Evolutionary conservation across 2,329 filamentous ascomycete genomes (phyloP), one percentile per base, ranked within the genome.

Genomic region (Colletotrichum sidae): DNA sequence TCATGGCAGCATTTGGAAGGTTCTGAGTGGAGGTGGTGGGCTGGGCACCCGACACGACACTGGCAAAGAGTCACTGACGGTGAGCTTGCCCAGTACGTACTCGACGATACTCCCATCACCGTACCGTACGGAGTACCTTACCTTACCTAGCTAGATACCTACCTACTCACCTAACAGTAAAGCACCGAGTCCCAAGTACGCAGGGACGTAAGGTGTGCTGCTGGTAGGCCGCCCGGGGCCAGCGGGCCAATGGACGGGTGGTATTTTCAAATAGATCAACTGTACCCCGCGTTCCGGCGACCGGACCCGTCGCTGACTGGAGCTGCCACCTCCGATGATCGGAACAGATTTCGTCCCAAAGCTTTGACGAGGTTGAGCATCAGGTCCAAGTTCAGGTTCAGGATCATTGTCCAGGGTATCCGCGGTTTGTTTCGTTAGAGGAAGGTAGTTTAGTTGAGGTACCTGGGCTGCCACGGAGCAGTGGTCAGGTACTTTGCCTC

Each of bases 281-380:
- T 65, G 67, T 71, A 71, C 76, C 75, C 76, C 76, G 75, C 75
- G 76, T 77, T 76, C 75, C 75, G 74, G 65, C 68, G 69, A 74
- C 73, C 73, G 75, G 74, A 76, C 70, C 47, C 57, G 42, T 46
- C 34, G 15, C 51, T 65, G 39, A 54, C 66, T 60, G 47, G 45
- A 53, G 46, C 60, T 64, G 54, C 38, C 42, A 39, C 39, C 72
- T 76, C 75, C 75, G 74, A 77, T 70, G 25, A 75, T 77, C 75
- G 75, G 75, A 71, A 54, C 44, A 46, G 45, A 45, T 41, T 47
- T 50, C 56, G 45, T 54, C 46, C 42, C 55, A 60, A 67, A 35
- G 39, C 53, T 38, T 38, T 46, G 53, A 42, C 53, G 42, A 47
- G 13, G 46, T 38, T 45, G 53, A 25, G 25, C 25, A 25, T 25